Evolutionary conservation across 768 basidiomycete species (phyloP).

Genomic region (Trametes cubensis): DNA sequence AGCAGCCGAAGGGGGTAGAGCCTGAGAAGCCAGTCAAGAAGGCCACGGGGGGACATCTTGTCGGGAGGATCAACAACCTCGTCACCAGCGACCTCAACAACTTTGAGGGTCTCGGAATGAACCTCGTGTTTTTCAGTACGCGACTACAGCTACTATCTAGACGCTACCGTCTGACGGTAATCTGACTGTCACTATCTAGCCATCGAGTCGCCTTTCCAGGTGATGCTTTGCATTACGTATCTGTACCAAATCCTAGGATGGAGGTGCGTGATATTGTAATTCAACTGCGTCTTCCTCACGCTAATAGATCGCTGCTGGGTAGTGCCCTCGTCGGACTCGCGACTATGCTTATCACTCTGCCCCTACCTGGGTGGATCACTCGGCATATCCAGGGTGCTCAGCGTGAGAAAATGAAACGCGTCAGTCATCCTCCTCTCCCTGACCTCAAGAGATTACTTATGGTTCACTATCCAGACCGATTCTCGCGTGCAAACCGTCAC

Average conservation of each 20-base stretch:
- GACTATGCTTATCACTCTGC: slow-evolving; percentile 44
- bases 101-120: slow-evolving; percentile 12
- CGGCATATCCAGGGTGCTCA: slow-evolving; percentile 39
- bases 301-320: not conserved
- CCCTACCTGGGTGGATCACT: slow-evolving; percentile 45
- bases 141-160: slow-evolving; percentile 38
- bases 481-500: slow-evolving; percentile 50
- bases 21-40: not conserved
- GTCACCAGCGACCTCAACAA: slow-evolving; percentile 61
- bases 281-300: too few relatives aligned
- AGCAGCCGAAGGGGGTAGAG: not conserved
- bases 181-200: slow-evolving; percentile 21
- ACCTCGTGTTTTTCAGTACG: slow-evolving; percentile 31
- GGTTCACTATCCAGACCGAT: slow-evolving; percentile 41
- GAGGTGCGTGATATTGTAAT: slow-evolving; percentile 38
- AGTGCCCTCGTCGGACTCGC: slow-evolving; percentile 44
- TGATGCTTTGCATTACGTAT: slow-evolving; percentile 42
- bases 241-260: slow-evolving; percentile 55
- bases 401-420: slow-evolving; percentile 44
- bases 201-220: slow-evolving; percentile 37
- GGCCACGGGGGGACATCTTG: slow-evolving; percentile 46
- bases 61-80: slow-evolving; percentile 79
- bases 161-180: not conserved
- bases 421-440: slow-evolving; percentile 7
- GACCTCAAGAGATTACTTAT: not conserved